Conservation (phyloP, 164 flowering plant genomes). For the Vitis vinifera region ASM3070453v1 NC_081805.1:10898001-10898500, state of each 20-base stretch:
- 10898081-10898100: conserved; percentile 56
- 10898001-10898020: conserved; percentile 65
- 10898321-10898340: conserved; percentile 34
- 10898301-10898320: conserved; percentile 33
- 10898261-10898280: conserved; percentile 67
- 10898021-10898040: conserved; percentile 59
- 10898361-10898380: conserved; percentile 23
- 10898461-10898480: too few species aligned
- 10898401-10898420: too few species aligned
- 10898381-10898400: not conserved
- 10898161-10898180: conserved; percentile 70
- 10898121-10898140: conserved; percentile 67
- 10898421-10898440: too few species aligned
- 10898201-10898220: conserved; percentile 45
- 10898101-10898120: conserved; percentile 50
- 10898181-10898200: conserved; percentile 67
- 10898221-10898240: conserved; percentile 68
- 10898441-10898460: too few species aligned
- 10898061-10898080: conserved; percentile 60
- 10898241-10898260: conserved; percentile 48
- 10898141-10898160: conserved; percentile 60
- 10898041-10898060: conserved; percentile 50
- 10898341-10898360: conserved; percentile 51
- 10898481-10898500: too few species aligned
- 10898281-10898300: conserved; percentile 57